Evolutionary conservation across 352 stramenopile genomes (phyloP).

Genomic region (Phytophthora meadii): DNA sequence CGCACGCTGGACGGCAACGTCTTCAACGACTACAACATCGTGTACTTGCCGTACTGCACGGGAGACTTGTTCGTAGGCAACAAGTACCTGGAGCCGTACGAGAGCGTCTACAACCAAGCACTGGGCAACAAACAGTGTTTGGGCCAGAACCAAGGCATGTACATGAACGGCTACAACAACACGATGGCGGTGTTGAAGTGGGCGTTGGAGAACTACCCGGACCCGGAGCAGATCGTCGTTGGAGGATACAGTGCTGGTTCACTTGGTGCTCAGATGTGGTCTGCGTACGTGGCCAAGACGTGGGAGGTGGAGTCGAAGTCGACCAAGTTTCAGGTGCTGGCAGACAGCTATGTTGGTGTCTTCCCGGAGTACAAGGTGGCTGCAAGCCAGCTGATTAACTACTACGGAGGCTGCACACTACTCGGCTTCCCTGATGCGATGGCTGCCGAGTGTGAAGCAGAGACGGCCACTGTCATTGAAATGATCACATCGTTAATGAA

Average conservation of each 20-base stretch:
- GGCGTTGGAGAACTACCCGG: conserved; percentile 61
- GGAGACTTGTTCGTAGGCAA: conserved; percentile 64
- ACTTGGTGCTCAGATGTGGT: conserved; percentile 50
- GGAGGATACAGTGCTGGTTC: conserved; percentile 58
- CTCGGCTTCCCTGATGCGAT: conserved; percentile 40
- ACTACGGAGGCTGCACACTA: conserved; percentile 46
- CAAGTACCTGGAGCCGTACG: conserved; percentile 23
- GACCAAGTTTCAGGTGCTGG: conserved; percentile 50
- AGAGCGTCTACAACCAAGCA: conserved; percentile 38
- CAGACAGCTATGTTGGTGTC: conserved; percentile 62
- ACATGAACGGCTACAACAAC: conserved; percentile 71
- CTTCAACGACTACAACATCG: conserved; percentile 76
- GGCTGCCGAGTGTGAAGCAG: conserved; percentile 32
- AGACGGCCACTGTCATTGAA: conserved; percentile 31
- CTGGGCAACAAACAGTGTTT: conserved; percentile 45
- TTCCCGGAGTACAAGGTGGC: conserved; percentile 40
- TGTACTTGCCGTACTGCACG: conserved; percentile 75
- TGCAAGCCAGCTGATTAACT: conserved; percentile 42
- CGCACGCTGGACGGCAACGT: conserved; percentile 49
- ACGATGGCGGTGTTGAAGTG: conserved; percentile 61
- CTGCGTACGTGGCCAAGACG: conserved; percentile 43
- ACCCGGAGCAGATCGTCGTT: conserved; percentile 56
- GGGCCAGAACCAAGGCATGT: conserved; percentile 43
- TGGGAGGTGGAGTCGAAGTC: conserved; percentile 52
- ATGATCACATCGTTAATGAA: conserved; percentile 43